Evolutionary conservation across 441 rosid species (phyloP).

Genomic region (Manihot esculenta): DNA sequence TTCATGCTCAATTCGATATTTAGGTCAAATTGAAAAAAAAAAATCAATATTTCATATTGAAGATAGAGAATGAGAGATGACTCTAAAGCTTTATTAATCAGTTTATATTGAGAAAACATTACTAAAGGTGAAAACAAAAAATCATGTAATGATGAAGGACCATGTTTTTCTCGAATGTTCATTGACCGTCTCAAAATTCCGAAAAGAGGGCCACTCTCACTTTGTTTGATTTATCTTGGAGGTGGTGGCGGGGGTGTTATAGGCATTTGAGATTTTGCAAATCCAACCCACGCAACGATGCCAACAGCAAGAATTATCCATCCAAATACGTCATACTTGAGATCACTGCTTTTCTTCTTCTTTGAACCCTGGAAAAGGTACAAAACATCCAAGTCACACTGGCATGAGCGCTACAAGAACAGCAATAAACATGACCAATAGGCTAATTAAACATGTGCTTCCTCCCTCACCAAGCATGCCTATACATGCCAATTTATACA

Average conservation of each 20-base stretch:
- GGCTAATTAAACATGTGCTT: neutral
- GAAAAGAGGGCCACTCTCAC: slow-evolving; percentile 8
- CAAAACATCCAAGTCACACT: neutral
- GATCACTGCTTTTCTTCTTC: slow-evolving; percentile 66
- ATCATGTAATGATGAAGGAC: slow-evolving; percentile 9
- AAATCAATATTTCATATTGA: slow-evolving; percentile 2
- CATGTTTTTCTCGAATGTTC: slow-evolving; percentile 20
- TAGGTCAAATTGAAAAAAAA: neutral
- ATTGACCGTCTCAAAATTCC: slow-evolving; percentile 12
- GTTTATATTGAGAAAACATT: slow-evolving; percentile 12
- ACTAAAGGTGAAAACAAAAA: slow-evolving; percentile 15
- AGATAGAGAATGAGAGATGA: neutral
- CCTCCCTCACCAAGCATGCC: neutral
- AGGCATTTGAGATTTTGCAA: slow-evolving; percentile 75
- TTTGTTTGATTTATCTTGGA: slow-evolving; percentile 30
- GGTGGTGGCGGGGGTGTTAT: slow-evolving; percentile 51
- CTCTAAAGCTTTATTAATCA: slow-evolving; percentile 15
- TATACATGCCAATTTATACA: too few species aligned
- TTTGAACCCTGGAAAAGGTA: slow-evolving; percentile 43
- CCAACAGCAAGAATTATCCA: slow-evolving; percentile 92
- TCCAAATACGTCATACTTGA: slow-evolving; percentile 76
- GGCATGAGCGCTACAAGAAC: neutral
- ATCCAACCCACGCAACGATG: slow-evolving; percentile 78
- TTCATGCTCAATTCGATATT: too few species aligned
- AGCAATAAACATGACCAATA: neutral